Conservation (phyloP, 441 rosid species). For the Erysimum cheiri region DNA sequence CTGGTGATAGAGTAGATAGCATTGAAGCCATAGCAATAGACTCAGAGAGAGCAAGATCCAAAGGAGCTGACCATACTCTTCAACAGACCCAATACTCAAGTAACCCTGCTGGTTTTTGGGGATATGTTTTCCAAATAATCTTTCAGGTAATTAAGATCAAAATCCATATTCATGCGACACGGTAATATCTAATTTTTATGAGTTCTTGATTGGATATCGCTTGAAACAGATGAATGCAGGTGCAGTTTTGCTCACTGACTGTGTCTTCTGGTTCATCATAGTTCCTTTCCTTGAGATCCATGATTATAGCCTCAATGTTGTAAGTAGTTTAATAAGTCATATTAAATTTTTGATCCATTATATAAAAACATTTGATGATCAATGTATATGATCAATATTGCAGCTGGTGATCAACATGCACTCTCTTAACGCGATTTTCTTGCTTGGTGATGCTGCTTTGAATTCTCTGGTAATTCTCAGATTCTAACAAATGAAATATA, state of each 20-base stretch:
- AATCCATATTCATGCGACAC: neutral
- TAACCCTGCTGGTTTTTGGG: conserved; percentile 67
- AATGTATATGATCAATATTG: conserved; percentile 29
- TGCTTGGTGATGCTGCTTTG: conserved; percentile 81
- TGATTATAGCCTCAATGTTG: conserved; percentile 73
- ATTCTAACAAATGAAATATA: neutral
- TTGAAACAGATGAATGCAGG: conserved; percentile 87
- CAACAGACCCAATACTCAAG: conserved; percentile 45
- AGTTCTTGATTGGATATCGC: conserved; percentile 22
- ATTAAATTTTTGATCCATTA: neutral
- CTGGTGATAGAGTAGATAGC: conserved; percentile 72
- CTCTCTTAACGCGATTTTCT: conserved; percentile 75
- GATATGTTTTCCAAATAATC: conserved; percentile 71
- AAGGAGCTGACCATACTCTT: conserved; percentile 42
- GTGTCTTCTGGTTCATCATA: conserved; percentile 91
- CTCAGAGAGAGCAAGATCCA: conserved; percentile 67
- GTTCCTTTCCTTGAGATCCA: conserved; percentile 93
- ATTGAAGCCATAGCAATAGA: conserved; percentile 62
- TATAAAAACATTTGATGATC: neutral
- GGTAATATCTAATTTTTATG: neutral
- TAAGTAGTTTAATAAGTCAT: conserved; percentile 48
- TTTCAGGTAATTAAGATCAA: conserved; percentile 67
- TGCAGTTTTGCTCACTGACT: conserved; percentile 95
- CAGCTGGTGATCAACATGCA: conserved; percentile 92
- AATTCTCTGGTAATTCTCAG: conserved; percentile 70